phyloP scores from a whole-genome alignment of 2,329 filamentous ascomycete genomes.

The Helminthosporium solani region DNA sequence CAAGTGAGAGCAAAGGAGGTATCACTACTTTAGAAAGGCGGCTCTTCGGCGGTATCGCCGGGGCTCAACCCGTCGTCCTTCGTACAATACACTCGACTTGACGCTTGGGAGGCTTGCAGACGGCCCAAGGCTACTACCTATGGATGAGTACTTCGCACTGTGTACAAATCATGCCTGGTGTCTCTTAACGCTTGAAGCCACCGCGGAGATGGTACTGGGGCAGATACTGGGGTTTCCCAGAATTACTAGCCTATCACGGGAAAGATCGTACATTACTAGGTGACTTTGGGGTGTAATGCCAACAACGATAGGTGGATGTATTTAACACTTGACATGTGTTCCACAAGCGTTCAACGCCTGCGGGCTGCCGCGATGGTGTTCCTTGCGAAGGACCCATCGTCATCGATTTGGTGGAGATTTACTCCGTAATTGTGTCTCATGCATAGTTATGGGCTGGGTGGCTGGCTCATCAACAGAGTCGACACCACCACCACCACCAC shows the following conservation, averaged over 20 bases:
- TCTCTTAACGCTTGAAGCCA: no score
- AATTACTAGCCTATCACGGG: no score
- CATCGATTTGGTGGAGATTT: conserved; percentile 9
- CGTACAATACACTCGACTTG: not conserved
- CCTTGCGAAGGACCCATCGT: conserved; percentile 1
- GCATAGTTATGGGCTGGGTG: conserved; percentile 1
- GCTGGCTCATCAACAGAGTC: not conserved
- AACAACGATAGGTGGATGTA: conserved; percentile 8
- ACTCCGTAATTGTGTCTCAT: conserved; percentile 23
- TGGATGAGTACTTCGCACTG: no score
- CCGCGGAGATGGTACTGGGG: no score
- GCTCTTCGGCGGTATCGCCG: conserved; percentile 15
- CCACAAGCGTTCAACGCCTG: conserved; percentile 8
- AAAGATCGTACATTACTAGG: no score
- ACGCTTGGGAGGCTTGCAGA: not conserved
- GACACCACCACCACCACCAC: not conserved
- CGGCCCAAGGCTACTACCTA: no score
- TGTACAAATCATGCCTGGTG: no score
- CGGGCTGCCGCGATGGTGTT: not conserved
- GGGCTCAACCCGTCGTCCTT: conserved; percentile 5
- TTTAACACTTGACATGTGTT: not conserved
- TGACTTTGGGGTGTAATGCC: no score
- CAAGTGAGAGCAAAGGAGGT: conserved; percentile 10
- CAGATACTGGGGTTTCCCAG: no score
- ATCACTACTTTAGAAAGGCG: conserved; percentile 19